Conservation (phyloP, 2,329 filamentous ascomycete species). For the Rhynchosporium secalis region DNA sequence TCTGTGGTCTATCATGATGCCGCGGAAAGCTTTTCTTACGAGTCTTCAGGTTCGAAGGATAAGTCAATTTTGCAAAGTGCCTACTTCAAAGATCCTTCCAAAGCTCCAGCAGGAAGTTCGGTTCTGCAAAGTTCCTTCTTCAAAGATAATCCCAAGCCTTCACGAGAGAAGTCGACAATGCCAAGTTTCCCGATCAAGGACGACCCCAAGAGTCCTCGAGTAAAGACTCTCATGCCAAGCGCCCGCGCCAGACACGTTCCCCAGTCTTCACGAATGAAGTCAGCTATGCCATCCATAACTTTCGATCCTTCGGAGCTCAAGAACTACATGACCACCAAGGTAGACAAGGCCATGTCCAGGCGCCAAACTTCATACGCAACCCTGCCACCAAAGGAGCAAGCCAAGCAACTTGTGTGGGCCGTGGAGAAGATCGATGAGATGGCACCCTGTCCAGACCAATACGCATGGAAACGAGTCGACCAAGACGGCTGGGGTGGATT, state of each 20-base stretch:
- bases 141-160: background rate
- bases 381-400: conserved; percentile 11
- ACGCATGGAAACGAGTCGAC: conserved; percentile 60
- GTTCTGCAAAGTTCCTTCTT: background rate
- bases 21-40: too few species aligned
- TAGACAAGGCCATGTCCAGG: conserved; percentile 12
- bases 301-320: background rate
- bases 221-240: too few species aligned
- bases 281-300: background rate
- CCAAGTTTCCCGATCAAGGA: background rate
- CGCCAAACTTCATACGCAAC: conserved; percentile 1
- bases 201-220: background rate
- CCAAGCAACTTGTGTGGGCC: conserved; percentile 15
- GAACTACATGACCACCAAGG: background rate
- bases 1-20: too few species aligned
- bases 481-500: conserved; percentile 47
- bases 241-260: background rate
- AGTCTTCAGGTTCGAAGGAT: too few species aligned
- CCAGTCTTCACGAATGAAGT: background rate
- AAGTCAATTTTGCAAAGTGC: too few species aligned
- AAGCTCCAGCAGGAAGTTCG: background rate
- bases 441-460: conserved; percentile 50
- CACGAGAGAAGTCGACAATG: background rate
- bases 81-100: background rate
- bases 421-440: conserved; percentile 43